phyloP scores from a whole-genome alignment of 1,284 basidiomycete genomes.

The Coniophora puteana region DNA sequence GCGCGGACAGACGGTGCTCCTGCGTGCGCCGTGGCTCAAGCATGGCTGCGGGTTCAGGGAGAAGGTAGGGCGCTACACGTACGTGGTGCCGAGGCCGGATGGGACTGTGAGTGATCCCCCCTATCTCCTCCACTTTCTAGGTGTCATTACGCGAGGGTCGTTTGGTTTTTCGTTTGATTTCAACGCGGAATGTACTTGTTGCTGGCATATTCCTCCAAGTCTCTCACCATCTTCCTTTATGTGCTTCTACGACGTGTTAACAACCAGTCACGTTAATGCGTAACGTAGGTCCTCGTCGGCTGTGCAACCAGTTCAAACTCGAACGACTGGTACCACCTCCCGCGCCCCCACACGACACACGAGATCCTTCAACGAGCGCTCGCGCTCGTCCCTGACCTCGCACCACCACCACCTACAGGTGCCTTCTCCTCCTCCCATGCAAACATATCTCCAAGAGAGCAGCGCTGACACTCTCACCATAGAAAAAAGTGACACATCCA shows the following conservation, averaged over 20 bases:
- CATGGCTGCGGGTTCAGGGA: slow-evolving; percentile 55
- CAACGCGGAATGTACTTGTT: no score
- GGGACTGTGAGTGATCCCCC: slow-evolving; percentile 53
- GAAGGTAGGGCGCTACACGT: slow-evolving; percentile 51
- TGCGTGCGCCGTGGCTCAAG: slow-evolving; percentile 71
- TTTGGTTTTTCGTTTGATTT: no score
- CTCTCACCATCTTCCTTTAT: no score
- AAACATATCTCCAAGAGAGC: no score
- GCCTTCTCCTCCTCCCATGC: no score
- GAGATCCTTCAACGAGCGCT: slow-evolving; percentile 59
- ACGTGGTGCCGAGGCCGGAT: slow-evolving; percentile 66
- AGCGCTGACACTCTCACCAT: no score
- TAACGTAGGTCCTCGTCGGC: background rate
- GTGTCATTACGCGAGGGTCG: no score
- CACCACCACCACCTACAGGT: no score
- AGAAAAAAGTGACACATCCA: no score
- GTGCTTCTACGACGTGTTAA: slow-evolving; percentile 4
- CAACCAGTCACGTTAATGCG: background rate
- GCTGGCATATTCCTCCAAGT: no score
- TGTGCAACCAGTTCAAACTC: background rate
- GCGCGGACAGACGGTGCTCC: slow-evolving; percentile 82
- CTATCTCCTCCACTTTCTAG: no score
- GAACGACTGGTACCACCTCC: slow-evolving; percentile 43
- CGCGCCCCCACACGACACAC: slow-evolving; percentile 55
- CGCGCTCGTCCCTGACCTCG: slow-evolving; percentile 62